Evolutionary conservation across 805 yeast genomes (phyloP), one percentile per base, ranked within the genome.

Genomic region (Suhomyces xylopsoci): DNA sequence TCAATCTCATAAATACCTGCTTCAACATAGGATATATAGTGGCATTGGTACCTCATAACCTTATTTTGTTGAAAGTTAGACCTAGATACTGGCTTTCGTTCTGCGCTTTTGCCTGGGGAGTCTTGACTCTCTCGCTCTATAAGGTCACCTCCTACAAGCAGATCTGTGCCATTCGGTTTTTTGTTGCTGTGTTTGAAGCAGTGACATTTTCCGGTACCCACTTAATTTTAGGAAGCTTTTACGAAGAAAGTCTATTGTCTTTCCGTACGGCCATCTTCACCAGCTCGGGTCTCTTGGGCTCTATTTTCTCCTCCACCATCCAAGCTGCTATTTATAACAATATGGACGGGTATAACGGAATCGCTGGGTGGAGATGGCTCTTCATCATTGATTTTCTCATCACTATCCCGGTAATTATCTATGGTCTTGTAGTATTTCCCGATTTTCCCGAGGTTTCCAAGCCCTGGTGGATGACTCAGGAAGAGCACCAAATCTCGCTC

Each of bases 21-120:
- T 84, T 82, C 65, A 81, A 79, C 20, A 76, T 81, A 7, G 91
- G 90, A 2, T 82, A 83, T 62, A 78, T 81, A 28, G 71, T 85
- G 17, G 84, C 83, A 7, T 79, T 83, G 75, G 65, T 85, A 36
- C 91, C 91, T 2, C 78, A 83, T 59, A 83, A 84, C 57, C 55
- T 84, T 56, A 72, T 82, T 34, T 62, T 82, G 17, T 62, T 81
- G 53, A 75, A 74, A 49, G 70, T 83, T 1, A 75, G 82, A 43
- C 90, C 88, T 1, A 69, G 81, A 49, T 77, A 77, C 52, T 81
- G 87, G 83, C 61, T 82, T 53, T 72, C 78, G 45, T 79, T 79
- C 58, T 76, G 85, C 64, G 76, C 81, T 28, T 65, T 81, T 46
- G 67, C 78, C 7, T 83, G 90, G 88, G 86, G 83, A 46, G 20